Percentiles rank a stretch among this genome's conserved stretches.
Conservation (phyloP, 2,329 filamentous ascomycete genomes). For the Rutstroemia sp. region DNA sequence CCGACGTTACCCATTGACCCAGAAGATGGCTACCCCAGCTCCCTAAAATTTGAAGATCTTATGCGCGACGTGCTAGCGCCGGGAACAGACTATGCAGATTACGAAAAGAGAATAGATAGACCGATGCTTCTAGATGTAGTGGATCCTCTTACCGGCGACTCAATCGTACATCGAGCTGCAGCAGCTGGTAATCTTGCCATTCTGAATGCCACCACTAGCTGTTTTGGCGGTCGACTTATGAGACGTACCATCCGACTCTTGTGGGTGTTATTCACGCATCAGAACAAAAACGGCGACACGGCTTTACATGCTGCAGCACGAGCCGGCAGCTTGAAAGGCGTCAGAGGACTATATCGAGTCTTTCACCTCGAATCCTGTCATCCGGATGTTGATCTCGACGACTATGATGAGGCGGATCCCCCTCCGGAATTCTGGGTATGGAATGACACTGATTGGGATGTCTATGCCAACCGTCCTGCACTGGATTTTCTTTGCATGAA, state of each 20-base stretch:
- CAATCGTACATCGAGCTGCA: constrained; percentile 5
- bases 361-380: not conserved
- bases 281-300: constrained; percentile 4
- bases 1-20: no score
- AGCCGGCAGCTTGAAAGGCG: not conserved
- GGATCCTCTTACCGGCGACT: constrained; percentile 1
- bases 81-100: no score
- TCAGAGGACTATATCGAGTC: constrained; percentile 1
- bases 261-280: not conserved
- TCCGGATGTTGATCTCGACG: not conserved
- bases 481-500: constrained; percentile 3
- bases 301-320: constrained; percentile 4
- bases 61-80: no score
- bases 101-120: not conserved
- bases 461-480: not conserved
- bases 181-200: not conserved
- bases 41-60: no score
- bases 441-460: not conserved
- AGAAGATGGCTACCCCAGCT: no score
- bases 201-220: not conserved
- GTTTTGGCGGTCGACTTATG: not conserved
- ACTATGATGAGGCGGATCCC: not conserved
- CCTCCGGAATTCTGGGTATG: not conserved
- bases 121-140: not conserved
- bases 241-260: not conserved